Evolutionary conservation across 164 flowering plant species (phyloP).

Genomic region (Dillenia suffruticosa): DNA sequence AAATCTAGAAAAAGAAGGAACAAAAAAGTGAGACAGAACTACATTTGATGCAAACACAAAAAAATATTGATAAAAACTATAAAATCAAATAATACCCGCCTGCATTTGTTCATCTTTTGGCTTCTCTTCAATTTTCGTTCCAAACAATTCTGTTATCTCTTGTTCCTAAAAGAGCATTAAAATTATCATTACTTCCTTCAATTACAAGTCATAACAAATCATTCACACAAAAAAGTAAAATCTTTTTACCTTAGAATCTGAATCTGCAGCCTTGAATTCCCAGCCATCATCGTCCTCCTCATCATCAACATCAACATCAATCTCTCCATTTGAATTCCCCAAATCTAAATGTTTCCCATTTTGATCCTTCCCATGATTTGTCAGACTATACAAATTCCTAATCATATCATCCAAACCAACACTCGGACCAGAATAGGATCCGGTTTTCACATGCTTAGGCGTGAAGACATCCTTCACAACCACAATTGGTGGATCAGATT

Average conservation of each 20-base stretch:
- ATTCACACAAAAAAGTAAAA: neutral
- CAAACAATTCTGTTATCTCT: constrained; percentile 7
- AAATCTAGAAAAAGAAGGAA: neutral
- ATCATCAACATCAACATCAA: constrained; percentile 7
- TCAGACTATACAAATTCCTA: constrained; percentile 32
- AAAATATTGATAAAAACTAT: neutral
- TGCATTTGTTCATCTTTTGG: constrained; percentile 2
- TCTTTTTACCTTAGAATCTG: constrained; percentile 21
- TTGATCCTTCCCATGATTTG: constrained; percentile 20
- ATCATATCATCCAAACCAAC: constrained; percentile 38
- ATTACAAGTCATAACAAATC: neutral
- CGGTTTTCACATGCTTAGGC: constrained; percentile 15
- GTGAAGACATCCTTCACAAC: constrained; percentile 8
- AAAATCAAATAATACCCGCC: constrained; percentile 17
- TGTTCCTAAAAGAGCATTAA: constrained; percentile 14
- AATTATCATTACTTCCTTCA: neutral
- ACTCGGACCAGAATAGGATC: constrained; percentile 11
- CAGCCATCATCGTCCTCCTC: constrained; percentile 43
- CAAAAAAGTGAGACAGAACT: neutral
- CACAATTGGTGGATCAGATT: constrained; percentile 11
- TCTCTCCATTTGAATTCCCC: constrained; percentile 11
- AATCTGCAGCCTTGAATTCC: constrained; percentile 49
- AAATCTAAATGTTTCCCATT: constrained; percentile 13
- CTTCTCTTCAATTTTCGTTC: constrained; percentile 8
- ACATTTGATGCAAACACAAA: neutral